Conservation (phyloP, 495 filamentous ascomycete genomes). For the Penicillium coprophilum region DNA sequence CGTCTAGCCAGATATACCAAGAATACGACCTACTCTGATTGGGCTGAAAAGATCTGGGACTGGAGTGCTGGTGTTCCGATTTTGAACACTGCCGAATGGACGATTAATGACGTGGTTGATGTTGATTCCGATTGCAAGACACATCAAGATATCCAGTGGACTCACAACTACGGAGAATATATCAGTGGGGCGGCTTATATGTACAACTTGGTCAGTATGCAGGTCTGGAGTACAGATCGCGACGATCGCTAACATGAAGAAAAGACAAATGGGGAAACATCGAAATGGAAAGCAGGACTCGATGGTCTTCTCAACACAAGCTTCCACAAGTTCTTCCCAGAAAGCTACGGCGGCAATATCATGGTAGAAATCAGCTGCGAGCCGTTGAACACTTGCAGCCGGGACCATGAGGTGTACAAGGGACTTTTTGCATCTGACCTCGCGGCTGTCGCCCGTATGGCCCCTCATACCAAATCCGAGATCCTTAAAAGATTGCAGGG, state of each 20-base stretch:
- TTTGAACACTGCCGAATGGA: conserved; percentile 54
- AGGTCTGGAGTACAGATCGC: too few species aligned
- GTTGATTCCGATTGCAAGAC: conserved; percentile 51
- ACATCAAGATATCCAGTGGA: conserved; percentile 61
- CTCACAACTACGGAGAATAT: conserved; percentile 67
- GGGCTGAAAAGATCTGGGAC: conserved; percentile 68
- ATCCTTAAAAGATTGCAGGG: conserved; percentile 63
- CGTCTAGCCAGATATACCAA: conserved; percentile 70
- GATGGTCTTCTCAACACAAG: conserved; percentile 57
- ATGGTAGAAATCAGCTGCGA: conserved; percentile 75
- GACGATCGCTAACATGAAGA: conserved; percentile 8
- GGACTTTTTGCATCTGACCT: conserved; percentile 63
- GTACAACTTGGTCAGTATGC: conserved; percentile 59
- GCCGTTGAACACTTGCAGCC: conserved; percentile 56
- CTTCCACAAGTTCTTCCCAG: conserved; percentile 57
- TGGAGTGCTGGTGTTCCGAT: conserved; percentile 59
- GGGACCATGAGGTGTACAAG: conserved; percentile 69
- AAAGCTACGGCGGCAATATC: conserved; percentile 47
- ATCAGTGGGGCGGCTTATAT: conserved; percentile 67
- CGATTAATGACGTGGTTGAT: conserved; percentile 59
- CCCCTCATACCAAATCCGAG: conserved; percentile 55
- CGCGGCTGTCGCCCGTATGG: conserved; percentile 57
- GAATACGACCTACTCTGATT: conserved; percentile 66
- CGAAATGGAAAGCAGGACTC: conserved; percentile 55
- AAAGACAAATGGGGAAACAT: conserved; percentile 1